Conservation (phyloP, 2,329 filamentous ascomycete genomes). For the Harringtonia aguacate region DNA sequence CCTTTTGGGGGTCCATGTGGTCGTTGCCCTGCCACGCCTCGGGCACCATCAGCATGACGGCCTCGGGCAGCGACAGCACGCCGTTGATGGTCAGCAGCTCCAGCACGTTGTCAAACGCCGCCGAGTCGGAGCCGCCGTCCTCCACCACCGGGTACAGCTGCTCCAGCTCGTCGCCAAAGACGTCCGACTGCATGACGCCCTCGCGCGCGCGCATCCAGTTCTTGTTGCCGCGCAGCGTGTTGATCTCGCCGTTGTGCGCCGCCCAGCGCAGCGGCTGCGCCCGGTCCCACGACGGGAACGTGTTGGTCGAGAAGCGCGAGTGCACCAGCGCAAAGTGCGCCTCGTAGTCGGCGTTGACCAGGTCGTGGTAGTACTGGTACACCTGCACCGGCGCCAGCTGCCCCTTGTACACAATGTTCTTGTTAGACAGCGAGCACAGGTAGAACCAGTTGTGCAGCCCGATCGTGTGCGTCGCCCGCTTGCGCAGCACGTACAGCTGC, state of each 20-base stretch:
- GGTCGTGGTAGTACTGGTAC: slow-evolving; percentile 95
- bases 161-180: slow-evolving; percentile 89
- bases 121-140: slow-evolving; percentile 92
- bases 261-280: slow-evolving; percentile 94
- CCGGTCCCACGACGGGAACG: slow-evolving; percentile 96
- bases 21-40: slow-evolving; percentile 96
- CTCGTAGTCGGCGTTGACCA: slow-evolving; percentile 95
- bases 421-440: slow-evolving; percentile 90
- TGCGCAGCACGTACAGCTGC: slow-evolving; percentile 88
- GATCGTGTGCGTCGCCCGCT: slow-evolving; percentile 89
- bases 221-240: slow-evolving; percentile 94
- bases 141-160: slow-evolving; percentile 88
- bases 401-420: slow-evolving; percentile 98
- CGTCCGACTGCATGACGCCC: slow-evolving; percentile 83
- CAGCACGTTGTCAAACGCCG: slow-evolving; percentile 93
- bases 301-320: slow-evolving; percentile 96
- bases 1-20: slow-evolving; percentile 87
- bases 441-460: slow-evolving; percentile 99
- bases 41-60: slow-evolving; percentile 97
- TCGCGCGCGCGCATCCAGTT: slow-evolving; percentile 99
- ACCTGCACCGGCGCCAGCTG: slow-evolving; percentile 91
- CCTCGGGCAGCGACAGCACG: slow-evolving; percentile 87
- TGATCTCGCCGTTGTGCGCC: slow-evolving; percentile 97
- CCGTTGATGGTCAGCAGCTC: slow-evolving; percentile 93
- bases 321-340: slow-evolving; percentile 94